phyloP scores from a whole-genome alignment of 176 grass and related monocot genomes.

The Alloteropsis semialata region DNA sequence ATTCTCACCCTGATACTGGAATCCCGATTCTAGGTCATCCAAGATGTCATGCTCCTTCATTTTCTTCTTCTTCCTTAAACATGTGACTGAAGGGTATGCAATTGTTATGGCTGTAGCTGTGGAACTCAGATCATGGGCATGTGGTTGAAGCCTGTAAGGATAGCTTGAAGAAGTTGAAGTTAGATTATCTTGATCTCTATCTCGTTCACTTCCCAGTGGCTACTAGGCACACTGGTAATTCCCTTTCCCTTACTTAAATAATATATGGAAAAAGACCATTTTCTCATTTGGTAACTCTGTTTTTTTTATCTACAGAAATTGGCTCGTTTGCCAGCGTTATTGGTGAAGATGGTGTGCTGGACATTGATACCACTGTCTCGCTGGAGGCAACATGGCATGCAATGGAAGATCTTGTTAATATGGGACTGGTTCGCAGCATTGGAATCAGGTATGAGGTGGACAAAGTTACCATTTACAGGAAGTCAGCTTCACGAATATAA shows the following conservation, averaged over 20 bases:
- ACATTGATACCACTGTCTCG: slow-evolving; percentile 88
- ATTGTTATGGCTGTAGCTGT: slow-evolving; percentile 38
- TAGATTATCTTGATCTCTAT: slow-evolving; percentile 87
- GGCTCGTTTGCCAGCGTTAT: slow-evolving; percentile 63
- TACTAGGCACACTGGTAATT: slow-evolving; percentile 62
- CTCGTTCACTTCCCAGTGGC: slow-evolving; percentile 82
- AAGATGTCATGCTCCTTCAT: no score
- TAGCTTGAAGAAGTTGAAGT: slow-evolving; percentile 69
- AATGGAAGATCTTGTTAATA: slow-evolving; percentile 90
- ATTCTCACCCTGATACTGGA: no score
- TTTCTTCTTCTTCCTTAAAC: background rate
- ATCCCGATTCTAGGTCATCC: no score
- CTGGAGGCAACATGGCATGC: slow-evolving; percentile 94
- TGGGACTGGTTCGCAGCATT: slow-evolving; percentile 70
- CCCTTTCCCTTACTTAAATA: background rate
- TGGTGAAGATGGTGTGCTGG: slow-evolving; percentile 84
- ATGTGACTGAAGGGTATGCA: background rate
- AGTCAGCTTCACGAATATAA: background rate
- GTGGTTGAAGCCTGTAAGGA: slow-evolving; percentile 74
- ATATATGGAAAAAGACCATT: background rate
- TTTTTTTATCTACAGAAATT: slow-evolving; percentile 41
- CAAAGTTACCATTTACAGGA: background rate
- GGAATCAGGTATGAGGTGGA: slow-evolving; percentile 60
- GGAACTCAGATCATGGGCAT: slow-evolving; percentile 93
- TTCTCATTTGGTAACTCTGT: background rate